Evolutionary conservation across 176 grass and related monocot genomes (phyloP).

Genomic region (Phragmites australis): DNA sequence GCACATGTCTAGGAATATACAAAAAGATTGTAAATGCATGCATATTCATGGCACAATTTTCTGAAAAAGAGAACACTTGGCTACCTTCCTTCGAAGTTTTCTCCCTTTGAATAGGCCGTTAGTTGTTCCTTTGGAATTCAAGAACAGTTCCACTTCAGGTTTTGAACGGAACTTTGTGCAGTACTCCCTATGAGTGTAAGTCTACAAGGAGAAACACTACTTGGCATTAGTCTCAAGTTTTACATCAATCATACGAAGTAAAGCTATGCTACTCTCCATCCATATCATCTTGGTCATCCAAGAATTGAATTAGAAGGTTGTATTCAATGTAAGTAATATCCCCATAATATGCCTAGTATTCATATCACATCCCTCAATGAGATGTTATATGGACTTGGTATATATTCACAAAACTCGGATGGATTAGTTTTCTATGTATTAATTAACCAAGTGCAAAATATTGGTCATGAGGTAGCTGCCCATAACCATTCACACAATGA

Average conservation of each 20-base stretch:
- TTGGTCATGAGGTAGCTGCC: too few species aligned
- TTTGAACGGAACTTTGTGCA: background rate
- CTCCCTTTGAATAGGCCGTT: background rate
- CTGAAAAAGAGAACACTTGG: too few species aligned
- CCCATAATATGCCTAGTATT: too few species aligned
- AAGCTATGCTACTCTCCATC: background rate
- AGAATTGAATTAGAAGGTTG: background rate
- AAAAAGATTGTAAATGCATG: background rate
- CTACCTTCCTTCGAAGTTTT: background rate
- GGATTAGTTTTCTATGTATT: too few species aligned
- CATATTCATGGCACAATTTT: background rate
- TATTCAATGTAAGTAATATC: too few species aligned
- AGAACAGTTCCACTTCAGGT: background rate
- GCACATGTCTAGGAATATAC: too few species aligned
- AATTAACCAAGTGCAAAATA: too few species aligned
- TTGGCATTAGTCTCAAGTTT: background rate
- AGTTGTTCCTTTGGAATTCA: background rate
- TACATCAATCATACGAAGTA: background rate
- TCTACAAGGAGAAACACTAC: background rate
- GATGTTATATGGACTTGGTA: too few species aligned
- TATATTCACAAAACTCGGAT: too few species aligned
- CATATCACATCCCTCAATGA: too few species aligned
- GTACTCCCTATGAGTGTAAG: background rate
- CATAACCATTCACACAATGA: too few species aligned
- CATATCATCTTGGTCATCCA: background rate